These are phyloP conservation scores for Beauveria australis DNA, from an alignment of 2,329 filamentous ascomycete species.

Conservation along the genomic window DNA sequence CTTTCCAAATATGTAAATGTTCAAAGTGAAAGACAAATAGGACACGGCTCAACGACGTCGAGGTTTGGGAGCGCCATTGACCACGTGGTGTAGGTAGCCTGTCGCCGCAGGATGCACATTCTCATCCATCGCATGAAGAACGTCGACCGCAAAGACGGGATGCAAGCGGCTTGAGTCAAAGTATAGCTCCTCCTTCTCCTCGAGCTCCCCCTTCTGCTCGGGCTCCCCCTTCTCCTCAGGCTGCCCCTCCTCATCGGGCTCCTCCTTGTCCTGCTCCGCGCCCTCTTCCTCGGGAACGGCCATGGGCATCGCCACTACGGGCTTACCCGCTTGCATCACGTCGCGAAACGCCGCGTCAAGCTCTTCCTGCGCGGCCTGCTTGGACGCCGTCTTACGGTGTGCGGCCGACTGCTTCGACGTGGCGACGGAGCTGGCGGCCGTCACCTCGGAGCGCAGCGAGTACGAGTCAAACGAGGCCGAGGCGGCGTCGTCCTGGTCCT, in stretches of 20 bases:
- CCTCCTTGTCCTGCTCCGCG: neutral
- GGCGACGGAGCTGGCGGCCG: slow-evolving; percentile 3
- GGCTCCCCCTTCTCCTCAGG: neutral
- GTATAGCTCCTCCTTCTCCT: slow-evolving; percentile 1
- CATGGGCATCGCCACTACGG: neutral
- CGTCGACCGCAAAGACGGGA: slow-evolving; percentile 7
- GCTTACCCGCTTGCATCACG: slow-evolving; percentile 7
- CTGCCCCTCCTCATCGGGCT: neutral
- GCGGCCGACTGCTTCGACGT: neutral
- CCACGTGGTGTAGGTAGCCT: slow-evolving; percentile 5
- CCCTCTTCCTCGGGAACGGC: neutral
- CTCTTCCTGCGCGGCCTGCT: slow-evolving; percentile 7
- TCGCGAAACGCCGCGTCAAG: slow-evolving; percentile 3
- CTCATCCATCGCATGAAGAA: neutral
- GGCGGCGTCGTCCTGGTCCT: neutral
- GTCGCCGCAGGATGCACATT: slow-evolving; percentile 7
- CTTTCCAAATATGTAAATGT: neutral
- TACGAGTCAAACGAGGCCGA: slow-evolving; percentile 3
- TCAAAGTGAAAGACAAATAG: neutral
- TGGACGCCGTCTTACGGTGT: slow-evolving; percentile 4
- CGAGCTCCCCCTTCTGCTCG: neutral
- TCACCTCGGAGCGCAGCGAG: slow-evolving; percentile 7
- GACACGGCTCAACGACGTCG: neutral
- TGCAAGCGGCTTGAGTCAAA: slow-evolving; percentile 3
- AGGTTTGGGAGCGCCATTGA: slow-evolving; percentile 10